Evolutionary conservation across 2,329 filamentous ascomycete genomes (phyloP).

Genomic region (Scedosporium minutisporum): DNA sequence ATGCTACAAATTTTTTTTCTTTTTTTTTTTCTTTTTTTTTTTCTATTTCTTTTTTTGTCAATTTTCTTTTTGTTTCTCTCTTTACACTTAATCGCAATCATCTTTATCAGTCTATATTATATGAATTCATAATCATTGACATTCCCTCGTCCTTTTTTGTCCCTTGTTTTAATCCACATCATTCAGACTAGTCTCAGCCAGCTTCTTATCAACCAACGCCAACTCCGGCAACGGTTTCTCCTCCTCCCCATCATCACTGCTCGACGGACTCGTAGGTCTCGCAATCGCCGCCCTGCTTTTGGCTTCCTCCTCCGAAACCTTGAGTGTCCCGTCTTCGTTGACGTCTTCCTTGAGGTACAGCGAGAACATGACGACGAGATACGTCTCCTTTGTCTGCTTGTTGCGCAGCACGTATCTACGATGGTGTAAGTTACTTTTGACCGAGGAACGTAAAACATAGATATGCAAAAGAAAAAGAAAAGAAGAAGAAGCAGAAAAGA

Average conservation of each 20-base stretch:
- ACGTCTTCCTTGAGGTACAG: conserved; percentile 61
- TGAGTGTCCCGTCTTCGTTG: conserved; percentile 45
- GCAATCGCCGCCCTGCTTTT: conserved; percentile 14
- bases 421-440: neutral
- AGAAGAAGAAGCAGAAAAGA: neutral
- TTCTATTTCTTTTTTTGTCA: too few species aligned
- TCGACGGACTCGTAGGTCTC: conserved; percentile 2
- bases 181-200: neutral
- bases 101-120: too few species aligned
- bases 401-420: conserved; percentile 67
- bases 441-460: neutral
- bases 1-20: neutral
- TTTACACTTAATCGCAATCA: neutral
- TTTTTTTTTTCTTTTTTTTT: neutral
- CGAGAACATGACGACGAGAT: conserved; percentile 74
- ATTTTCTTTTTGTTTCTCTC: neutral
- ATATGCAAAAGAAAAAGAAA: neutral
- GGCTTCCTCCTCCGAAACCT: conserved; percentile 7
- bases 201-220: conserved; percentile 22
- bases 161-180: neutral
- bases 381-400: conserved; percentile 59
- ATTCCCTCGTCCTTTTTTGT: neutral
- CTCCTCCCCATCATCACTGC: conserved; percentile 16
- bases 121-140: too few species aligned
- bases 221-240: conserved; percentile 32